A percentile compares a stretch with the other conserved stretches of the same genome.
Conservation (phyloP, 345 rosid species). For the Arabidopsis arenosa region DNA sequence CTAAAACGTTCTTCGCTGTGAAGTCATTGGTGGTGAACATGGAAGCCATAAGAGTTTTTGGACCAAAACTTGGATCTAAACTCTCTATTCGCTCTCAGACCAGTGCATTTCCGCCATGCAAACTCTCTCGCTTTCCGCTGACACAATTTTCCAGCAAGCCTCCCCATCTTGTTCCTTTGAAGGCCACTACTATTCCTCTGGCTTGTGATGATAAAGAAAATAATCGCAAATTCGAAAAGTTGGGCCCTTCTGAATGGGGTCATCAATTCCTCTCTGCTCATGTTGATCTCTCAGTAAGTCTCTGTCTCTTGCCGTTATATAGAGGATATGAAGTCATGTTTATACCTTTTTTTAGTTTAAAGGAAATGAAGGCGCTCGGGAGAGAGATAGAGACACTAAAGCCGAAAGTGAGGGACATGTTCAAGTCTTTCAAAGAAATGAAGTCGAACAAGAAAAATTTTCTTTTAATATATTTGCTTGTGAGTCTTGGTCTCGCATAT, state of each 20-base stretch:
- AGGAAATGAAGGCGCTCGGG: background rate
- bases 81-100: too few species aligned
- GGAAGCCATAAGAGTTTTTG: too few species aligned
- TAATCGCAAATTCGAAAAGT: background rate
- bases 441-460: background rate
- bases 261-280: conserved; percentile 6
- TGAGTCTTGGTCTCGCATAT: conserved; percentile 23
- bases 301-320: background rate
- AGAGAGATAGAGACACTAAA: background rate
- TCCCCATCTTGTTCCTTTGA: background rate
- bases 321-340: too few species aligned
- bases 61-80: too few species aligned
- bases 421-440: background rate
- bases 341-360: background rate
- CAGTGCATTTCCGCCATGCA: background rate
- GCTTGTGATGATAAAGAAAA: background rate
- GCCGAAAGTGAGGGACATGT: background rate
- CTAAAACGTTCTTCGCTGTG: too few species aligned
- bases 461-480: conserved; percentile 14
- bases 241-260: conserved; percentile 16
- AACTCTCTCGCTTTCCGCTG: background rate
- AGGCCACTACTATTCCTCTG: background rate
- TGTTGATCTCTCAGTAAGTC: background rate
- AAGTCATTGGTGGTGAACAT: too few species aligned
- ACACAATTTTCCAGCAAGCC: background rate